A percentile compares a stretch with the other conserved stretches of the same genome.
phyloP scores from a whole-genome alignment of 83 land plant species.

The Isoetes engelmannii region DNA sequence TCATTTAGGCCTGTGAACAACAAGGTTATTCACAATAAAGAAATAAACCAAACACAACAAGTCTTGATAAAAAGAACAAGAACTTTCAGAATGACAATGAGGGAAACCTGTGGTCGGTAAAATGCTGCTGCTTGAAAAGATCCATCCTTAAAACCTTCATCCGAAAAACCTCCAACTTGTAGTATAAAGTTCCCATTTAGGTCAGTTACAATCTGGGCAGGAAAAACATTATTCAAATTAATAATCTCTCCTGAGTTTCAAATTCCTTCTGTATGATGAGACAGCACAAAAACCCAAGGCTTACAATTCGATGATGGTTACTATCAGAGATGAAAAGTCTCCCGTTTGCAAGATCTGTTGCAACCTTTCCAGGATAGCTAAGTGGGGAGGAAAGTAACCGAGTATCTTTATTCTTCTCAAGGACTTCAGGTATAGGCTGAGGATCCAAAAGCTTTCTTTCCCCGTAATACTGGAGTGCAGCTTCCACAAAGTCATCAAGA shows the following conservation, averaged over 20 bases:
- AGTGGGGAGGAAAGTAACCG: constrained; percentile 70
- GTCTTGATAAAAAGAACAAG: too few species aligned
- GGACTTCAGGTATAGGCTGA: constrained; percentile 46
- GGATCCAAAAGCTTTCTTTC: constrained; percentile 51
- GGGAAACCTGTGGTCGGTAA: constrained; percentile 77
- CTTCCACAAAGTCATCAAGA: constrained; percentile 78
- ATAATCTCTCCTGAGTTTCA: constrained; percentile 1
- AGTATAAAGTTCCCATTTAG: constrained; percentile 70
- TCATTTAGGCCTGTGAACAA: too few species aligned
- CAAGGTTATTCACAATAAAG: too few species aligned
- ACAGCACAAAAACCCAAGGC: constrained; percentile 16
- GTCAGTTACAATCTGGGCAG: constrained; percentile 73
- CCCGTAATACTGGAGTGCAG: constrained; percentile 83
- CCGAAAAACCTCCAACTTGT: constrained; percentile 81
- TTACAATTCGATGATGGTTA: constrained; percentile 90
- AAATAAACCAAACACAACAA: too few species aligned
- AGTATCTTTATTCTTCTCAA: constrained; percentile 75
- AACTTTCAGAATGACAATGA: too few species aligned
- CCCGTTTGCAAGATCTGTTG: constrained; percentile 65
- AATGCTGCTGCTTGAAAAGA: constrained; percentile 74
- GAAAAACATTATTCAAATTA: background rate
- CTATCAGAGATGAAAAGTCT: constrained; percentile 95
- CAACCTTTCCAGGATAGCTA: constrained; percentile 93
- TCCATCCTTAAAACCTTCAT: constrained; percentile 82
- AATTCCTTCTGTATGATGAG: background rate